Evolutionary conservation across 345 rosid genomes (phyloP), one percentile per base, ranked within the genome.

Genomic region (Nephelium lappaceum): DNA sequence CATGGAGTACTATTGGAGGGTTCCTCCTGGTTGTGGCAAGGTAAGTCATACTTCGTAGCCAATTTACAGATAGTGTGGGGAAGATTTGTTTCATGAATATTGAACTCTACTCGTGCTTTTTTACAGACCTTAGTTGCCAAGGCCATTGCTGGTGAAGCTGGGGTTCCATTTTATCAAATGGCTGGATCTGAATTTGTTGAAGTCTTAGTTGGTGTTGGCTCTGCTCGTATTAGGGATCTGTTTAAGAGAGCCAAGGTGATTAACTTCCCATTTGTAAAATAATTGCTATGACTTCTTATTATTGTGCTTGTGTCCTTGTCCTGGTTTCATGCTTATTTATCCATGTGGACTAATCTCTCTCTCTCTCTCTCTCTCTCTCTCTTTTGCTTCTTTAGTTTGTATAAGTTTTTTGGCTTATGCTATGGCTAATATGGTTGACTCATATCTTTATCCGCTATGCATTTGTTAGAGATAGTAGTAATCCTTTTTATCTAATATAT

Each of bases 141-240:
- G 88, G 98, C 98, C 71, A 95, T 95, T 69, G 98, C 98, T 24
- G 98, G 98, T 73, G 98, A 95, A 86, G 98, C 98, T 74, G 98
- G 98, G 38, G 98, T 95, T 60, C 98, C 98, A 7, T 95, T 95
- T 90, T 95, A 95, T 80, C 97, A 93, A 83, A 95, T 95, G 98
- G 98, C 98, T 78, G 98, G 98, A 75, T 92, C 98, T 77, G 98
- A 95, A 81, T 95, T 95, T 78, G 98, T 95, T 5, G 98, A 95
- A 84, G 98, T 95, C 74, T 88, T 95, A 78, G 98, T 95, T 76
- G 98, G 98, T 74, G 98, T 95, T 71, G 98, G 98, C 69, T 93
- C 98, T 81, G 98, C 98, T 66, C 94, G 98, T 86, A 93, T 93
- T 77, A 93, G 98, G 85, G 98, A 95, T 89, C 85, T 95, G 24